phyloP scores from a whole-genome alignment of 1,139 yeast genomes.

The Scheffersomyces stambukii region DNA sequence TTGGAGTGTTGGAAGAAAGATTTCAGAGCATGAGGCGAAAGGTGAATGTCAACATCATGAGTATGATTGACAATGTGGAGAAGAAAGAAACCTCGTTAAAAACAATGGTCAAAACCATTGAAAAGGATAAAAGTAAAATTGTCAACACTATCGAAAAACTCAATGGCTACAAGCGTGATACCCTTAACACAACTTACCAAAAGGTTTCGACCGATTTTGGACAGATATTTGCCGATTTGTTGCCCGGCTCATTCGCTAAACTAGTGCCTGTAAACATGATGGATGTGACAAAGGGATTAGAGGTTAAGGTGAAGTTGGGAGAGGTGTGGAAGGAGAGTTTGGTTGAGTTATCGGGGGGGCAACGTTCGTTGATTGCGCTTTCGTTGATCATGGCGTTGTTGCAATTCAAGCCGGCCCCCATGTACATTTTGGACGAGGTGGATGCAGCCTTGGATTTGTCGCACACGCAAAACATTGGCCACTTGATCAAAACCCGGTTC shows the following conservation, averaged over 20 bases:
- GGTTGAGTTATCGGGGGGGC: slow-evolving; percentile 96
- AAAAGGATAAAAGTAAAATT: slow-evolving; percentile 85
- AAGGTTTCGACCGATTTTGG: slow-evolving; percentile 90
- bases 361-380: slow-evolving; percentile 86
- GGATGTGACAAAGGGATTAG: slow-evolving; percentile 88
- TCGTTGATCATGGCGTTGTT: slow-evolving; percentile 86
- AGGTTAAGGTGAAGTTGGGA: slow-evolving; percentile 87
- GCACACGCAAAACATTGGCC: slow-evolving; percentile 97
- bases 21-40: slow-evolving; percentile 75
- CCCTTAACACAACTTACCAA: slow-evolving; percentile 78
- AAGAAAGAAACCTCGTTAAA: slow-evolving; percentile 77
- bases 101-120: slow-evolving; percentile 82
- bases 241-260: slow-evolving; percentile 90
- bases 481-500: slow-evolving; percentile 88
- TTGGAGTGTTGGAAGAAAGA: slow-evolving; percentile 54
- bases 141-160: slow-evolving; percentile 83
- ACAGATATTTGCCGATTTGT: slow-evolving; percentile 79
- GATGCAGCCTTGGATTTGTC: slow-evolving; percentile 97
- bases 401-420: slow-evolving; percentile 96
- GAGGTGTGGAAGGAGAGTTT: slow-evolving; percentile 94
- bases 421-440: slow-evolving; percentile 95
- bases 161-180: slow-evolving; percentile 81
- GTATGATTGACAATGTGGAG: slow-evolving; percentile 91
- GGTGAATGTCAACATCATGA: slow-evolving; percentile 86
- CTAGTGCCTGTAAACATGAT: slow-evolving; percentile 74